Base-by-base conservation (phyloP, 768 basidiomycete genomes). In the Termitomyces sp. region DNA sequence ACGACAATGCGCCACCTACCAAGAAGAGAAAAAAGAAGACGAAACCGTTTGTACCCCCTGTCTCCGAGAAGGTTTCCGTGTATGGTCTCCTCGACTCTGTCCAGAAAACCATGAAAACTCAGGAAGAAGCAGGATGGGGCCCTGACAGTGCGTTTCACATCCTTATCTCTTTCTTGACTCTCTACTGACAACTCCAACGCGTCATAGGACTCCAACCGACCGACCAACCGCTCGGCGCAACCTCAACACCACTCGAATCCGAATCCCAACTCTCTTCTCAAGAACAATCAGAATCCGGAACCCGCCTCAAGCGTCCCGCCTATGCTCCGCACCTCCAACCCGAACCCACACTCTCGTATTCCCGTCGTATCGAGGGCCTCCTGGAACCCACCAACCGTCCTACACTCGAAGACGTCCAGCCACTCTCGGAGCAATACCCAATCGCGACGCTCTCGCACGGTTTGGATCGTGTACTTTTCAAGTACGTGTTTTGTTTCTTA, bases 381-480 rank as follows among this genome's bases (percentile, higher is more conserved):
- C 57, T 76, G 4, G 69, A 71, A 14, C 64, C 63, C 12, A 54
- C 59, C 10, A 44, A 58, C 0, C 26, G 57, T 18, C 62, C 61
- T 7, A 48, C 59, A 32, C 57, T 71, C 14, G 26, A 63, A 22
- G 84, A 85, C 60, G 60, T 85, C 16, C 55, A 67, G 12, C 74
- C 81, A 3, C 69, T 72, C 6, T 71, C 73, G 1, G 66, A 76
- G 30, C 80, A 84, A 24, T 75, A 79, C 34, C 82, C 83, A 7
- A 77, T 94, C 22, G 83, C 90, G 1, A 75, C 67, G 3, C 79
- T 95, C 5, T 76, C 84, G 0, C 86, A 88, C 59, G 82, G 84
- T 2, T 74, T 95, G 4, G 84, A 87, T 40, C 79, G 89, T 9
- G 88, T 89, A 2, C 74, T 94, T 34, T 75, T 75, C 65, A 75